phyloP scores from a whole-genome alignment of 2,329 filamentous ascomycete species.

The Leptodontidium sp. region DNA sequence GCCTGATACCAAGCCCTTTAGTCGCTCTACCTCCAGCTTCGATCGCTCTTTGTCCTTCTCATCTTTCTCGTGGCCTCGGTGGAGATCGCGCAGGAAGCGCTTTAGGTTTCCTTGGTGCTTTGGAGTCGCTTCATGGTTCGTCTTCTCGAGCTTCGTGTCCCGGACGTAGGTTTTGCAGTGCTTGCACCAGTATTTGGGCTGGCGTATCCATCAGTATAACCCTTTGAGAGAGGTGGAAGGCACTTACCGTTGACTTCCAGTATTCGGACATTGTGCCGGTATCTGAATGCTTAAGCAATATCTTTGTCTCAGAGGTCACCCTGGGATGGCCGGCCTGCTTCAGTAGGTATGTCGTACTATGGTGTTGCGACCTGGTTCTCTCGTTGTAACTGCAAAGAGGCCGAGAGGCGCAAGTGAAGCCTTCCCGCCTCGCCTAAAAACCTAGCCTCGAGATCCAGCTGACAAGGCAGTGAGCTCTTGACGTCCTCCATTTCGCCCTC shows the following conservation, averaged over 20 bases:
- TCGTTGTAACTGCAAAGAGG: slow-evolving; percentile 16
- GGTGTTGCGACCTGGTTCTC: not conserved
- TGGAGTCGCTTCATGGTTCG: slow-evolving; percentile 86
- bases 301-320: not conserved
- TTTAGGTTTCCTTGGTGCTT: slow-evolving; percentile 88
- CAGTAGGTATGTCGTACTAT: not conserved
- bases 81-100: slow-evolving; percentile 87
- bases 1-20: slow-evolving; percentile 77
- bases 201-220: slow-evolving; percentile 30
- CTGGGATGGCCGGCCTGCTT: not conserved
- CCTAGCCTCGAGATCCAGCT: slow-evolving; percentile 30
- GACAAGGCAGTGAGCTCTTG: slow-evolving; percentile 18
- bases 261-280: slow-evolving; percentile 82
- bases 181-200: slow-evolving; percentile 97
- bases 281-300: not conserved
- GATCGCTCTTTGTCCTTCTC: slow-evolving; percentile 84
- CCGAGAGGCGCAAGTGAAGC: slow-evolving; percentile 16
- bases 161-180: slow-evolving; percentile 90
- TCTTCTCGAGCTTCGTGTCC: slow-evolving; percentile 89
- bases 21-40: slow-evolving; percentile 82
- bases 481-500: not conserved
- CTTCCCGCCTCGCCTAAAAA: slow-evolving; percentile 34
- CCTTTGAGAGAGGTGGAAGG: not conserved
- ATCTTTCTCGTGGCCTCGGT: slow-evolving; percentile 82
- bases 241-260: slow-evolving; percentile 88